Conservation (phyloP, 1,284 basidiomycete genomes). For the Volvariella surrecta region DNA sequence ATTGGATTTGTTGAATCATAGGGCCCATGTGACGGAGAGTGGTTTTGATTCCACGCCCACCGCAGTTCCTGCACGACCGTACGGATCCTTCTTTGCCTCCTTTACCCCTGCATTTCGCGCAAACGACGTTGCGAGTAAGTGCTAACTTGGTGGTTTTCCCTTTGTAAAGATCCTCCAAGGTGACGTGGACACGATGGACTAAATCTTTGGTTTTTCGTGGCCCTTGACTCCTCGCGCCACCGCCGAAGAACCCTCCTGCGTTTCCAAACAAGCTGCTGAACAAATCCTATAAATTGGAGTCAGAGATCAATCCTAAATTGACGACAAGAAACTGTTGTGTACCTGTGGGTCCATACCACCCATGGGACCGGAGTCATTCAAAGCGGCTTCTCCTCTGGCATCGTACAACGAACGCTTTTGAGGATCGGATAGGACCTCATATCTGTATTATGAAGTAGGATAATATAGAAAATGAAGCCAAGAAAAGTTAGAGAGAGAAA, state of each 20-base stretch:
- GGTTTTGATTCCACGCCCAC: constrained; percentile 88
- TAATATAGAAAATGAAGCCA: constrained; percentile 6
- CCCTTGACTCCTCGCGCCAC: constrained; percentile 59
- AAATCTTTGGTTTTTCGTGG: constrained; percentile 98
- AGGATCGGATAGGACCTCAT: constrained; percentile 89
- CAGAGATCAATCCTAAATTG: constrained; percentile 18
- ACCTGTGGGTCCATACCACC: constrained; percentile 82
- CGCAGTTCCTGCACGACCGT: constrained; percentile 72
- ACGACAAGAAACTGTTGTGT: constrained; percentile 14
- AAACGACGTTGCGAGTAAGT: constrained; percentile 93
- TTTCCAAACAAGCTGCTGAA: constrained; percentile 95
- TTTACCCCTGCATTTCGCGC: constrained; percentile 89
- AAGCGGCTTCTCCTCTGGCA: constrained; percentile 87
- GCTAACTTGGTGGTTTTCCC: constrained; percentile 98
- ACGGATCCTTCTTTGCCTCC: constrained; percentile 98
- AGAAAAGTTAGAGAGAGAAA: neutral
- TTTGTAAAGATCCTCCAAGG: constrained; percentile 96
- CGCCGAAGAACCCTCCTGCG: constrained; percentile 46
- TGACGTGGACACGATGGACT: constrained; percentile 92
- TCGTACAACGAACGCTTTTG: constrained; percentile 88
- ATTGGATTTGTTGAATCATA: constrained; percentile 99
- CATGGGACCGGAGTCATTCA: constrained; percentile 69
- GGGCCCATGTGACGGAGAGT: constrained; percentile 96
- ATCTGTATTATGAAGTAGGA: constrained; percentile 44
- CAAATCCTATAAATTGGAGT: constrained; percentile 60